phyloP scores from a whole-genome alignment of 2,329 filamentous ascomycete genomes.

The Fusarium xylarioides region DNA sequence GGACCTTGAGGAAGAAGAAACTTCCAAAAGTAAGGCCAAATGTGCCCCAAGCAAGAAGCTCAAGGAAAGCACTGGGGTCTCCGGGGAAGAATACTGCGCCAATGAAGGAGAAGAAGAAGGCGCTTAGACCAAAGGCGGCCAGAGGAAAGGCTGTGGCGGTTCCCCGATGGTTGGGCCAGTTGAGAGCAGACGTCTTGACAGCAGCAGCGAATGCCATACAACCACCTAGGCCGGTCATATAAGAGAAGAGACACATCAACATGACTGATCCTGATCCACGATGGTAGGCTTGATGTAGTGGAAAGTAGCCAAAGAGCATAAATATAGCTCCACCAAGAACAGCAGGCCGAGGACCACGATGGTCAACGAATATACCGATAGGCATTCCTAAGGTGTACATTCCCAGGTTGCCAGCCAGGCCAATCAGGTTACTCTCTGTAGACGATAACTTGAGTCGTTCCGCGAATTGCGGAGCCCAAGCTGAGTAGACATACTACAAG shows the following conservation, averaged over 20 bases:
- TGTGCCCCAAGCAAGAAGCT: slow-evolving; percentile 83
- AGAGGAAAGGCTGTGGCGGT: slow-evolving; percentile 94
- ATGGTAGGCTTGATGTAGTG: slow-evolving; percentile 81
- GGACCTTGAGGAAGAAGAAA: slow-evolving; percentile 85
- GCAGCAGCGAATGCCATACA: slow-evolving; percentile 90
- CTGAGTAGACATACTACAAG: slow-evolving; percentile 93
- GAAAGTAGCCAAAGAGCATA: slow-evolving; percentile 84
- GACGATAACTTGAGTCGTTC: slow-evolving; percentile 85
- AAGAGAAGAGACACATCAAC: slow-evolving; percentile 82
- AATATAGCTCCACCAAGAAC: slow-evolving; percentile 78
- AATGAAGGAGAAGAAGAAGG: slow-evolving; percentile 91
- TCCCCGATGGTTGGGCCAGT: slow-evolving; percentile 90
- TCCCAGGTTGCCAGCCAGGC: slow-evolving; percentile 84
- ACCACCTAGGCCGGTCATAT: slow-evolving; percentile 86
- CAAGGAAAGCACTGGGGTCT: slow-evolving; percentile 81
- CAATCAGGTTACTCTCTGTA: slow-evolving; percentile 93
- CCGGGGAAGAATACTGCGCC: slow-evolving; percentile 82
- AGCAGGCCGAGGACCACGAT: slow-evolving; percentile 80
- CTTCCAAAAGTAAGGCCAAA: slow-evolving; percentile 77
- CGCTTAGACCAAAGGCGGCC: slow-evolving; percentile 91
- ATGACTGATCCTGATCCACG: slow-evolving; percentile 67
- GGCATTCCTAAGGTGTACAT: slow-evolving; percentile 95
- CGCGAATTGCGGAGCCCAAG: slow-evolving; percentile 96
- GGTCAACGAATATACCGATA: slow-evolving; percentile 86
- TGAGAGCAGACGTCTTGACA: slow-evolving; percentile 86